Base-by-base conservation (phyloP, 2,329 filamentous ascomycete species). In the Immersiporthe knoxdaviesiana region DNA sequence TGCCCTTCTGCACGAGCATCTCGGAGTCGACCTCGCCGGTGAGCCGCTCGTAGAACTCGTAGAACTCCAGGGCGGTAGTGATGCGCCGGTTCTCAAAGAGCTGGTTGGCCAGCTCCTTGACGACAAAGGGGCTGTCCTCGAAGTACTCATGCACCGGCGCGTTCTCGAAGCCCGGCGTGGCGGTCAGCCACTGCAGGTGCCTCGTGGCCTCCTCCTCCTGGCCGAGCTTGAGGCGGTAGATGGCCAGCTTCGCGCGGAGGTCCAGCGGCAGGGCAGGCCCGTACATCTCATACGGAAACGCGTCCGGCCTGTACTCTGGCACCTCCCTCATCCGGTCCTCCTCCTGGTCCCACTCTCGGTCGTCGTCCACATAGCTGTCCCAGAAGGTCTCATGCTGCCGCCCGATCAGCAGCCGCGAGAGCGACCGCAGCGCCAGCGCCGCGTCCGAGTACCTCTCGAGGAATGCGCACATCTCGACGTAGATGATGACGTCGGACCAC, bases 401-500 rank as follows among this genome's bases (percentile, higher is more conserved):
- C 11, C 92, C 92, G 52, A 97, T 83, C 67, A 97, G 84, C 93
- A 94, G 97, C 68, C 97, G 86, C 30, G 91, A 88, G 21, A 97
- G 79, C 2, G 84, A 84, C 77, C 92, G 96, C 16, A 97, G 83
- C 71, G 91, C 87, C 37, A 79, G 79, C 2, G 97, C 85, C 2
- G 92, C 94, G 72, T 90, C 85, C 7, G 84, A 79, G 74, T 90
- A 91, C 66, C 87, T 84, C 50, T 86, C 85, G 12, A 88, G 79
- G 62, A 90, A 87, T 37, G 89, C 88, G 71, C 94, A 89, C 24
- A 98, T 84, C 75, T 97, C 93, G 52, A 93, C 86, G 73, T 96
- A 97, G 66, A 94, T 91, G 71, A 93, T 92, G 56, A 97, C 83
- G 77, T 98, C 92, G 66, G 91, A 90, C 95, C 95, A 99, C 41